Evolutionary conservation across 352 stramenopile species (phyloP), one percentile per base, ranked within the genome.

Genomic region (Phytopythium litorale): DNA sequence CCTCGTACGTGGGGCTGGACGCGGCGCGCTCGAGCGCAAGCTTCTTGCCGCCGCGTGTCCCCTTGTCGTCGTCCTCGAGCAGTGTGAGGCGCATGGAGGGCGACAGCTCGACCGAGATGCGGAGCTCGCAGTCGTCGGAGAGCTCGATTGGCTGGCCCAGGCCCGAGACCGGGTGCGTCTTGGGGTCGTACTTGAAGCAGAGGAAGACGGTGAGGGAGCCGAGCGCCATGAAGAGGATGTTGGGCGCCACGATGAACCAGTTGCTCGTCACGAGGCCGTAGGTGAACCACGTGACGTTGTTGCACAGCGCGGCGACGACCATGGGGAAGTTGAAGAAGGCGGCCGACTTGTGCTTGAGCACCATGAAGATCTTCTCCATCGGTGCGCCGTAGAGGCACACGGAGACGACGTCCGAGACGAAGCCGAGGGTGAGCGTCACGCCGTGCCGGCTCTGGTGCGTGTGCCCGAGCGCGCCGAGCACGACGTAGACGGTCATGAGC

Each of bases 311-410:
- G 0, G 72, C 72, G 1, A 74, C 28, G 18, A 81, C 67, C 74
- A 86, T 83, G 0, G 66, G 56, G 16, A 84, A 56, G 23, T 73
- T 75, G 58, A 86, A 78, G 15, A 73, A 88, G n/a, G 58, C 75
- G n/a, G 68, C 69, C 13, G 73, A 80, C 45, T 76, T 79, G 66
- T 70, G 66, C 15, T 54, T 67, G 21, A 86, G 33, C 32, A 83
- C 76, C 30, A 72, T 63, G 38, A 62, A 63, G 51, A 86, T 70
- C 16, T 70, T 77, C 60, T 72, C 70, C 57, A 84, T 76, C 1
- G 78, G 76, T 15, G 32, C 37, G 19, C 35, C 60, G 21, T 72
- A 71, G 51, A 78, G 55, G 21, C 67, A 78, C 16, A 78, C 56
- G 6, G 59, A 58, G 4, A 62, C 55, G 9, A 67, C 50, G 46